A percentile compares a stretch with the other conserved stretches of the same genome.
phyloP scores from a whole-genome alignment of 2,329 filamentous ascomycete genomes.

The Alternaria consortialis region DNA sequence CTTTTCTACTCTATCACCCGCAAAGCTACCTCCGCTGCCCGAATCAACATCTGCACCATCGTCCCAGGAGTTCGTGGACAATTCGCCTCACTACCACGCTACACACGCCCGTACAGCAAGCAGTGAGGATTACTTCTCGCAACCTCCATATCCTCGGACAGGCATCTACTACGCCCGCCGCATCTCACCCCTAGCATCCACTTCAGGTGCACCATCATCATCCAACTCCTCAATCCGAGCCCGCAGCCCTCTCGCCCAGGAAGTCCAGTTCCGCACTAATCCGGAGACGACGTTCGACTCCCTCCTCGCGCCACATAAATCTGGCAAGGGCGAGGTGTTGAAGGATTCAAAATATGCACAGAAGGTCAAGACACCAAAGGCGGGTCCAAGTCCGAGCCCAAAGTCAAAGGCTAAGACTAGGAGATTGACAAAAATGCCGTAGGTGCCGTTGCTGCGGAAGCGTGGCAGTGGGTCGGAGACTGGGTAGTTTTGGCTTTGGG shows the following conservation, averaged over 20 bases:
- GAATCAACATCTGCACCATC: neutral
- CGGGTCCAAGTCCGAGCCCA: neutral
- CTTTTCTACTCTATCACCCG: slow-evolving; percentile 9
- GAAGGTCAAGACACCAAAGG: slow-evolving; percentile 3
- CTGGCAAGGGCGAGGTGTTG: slow-evolving; percentile 39
- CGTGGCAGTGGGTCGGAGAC: neutral
- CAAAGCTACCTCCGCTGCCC: neutral
- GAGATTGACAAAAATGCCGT: slow-evolving; percentile 4
- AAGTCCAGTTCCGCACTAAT: slow-evolving; percentile 16
- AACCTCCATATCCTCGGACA: neutral
- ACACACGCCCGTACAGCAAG: slow-evolving; percentile 13
- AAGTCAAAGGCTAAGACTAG: neutral
- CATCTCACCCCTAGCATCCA: slow-evolving; percentile 5
- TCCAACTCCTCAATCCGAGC: slow-evolving; percentile 13
- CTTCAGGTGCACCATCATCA: neutral
- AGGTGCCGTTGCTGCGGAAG: slow-evolving; percentile 5
- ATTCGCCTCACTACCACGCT: neutral
- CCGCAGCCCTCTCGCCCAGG: slow-evolving; percentile 22
- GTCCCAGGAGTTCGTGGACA: neutral
- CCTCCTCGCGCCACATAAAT: slow-evolving; percentile 36
- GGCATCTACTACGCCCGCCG: neutral
- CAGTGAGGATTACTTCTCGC: slow-evolving; percentile 20
- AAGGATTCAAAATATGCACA: slow-evolving; percentile 19
- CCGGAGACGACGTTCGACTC: slow-evolving; percentile 36
- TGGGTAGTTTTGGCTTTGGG: neutral